A percentile compares a stretch with the other conserved stretches of the same genome.
These are phyloP conservation scores for Plantago coronopus DNA, from an alignment of 305 asterid species.

Conservation along the genomic window DNA sequence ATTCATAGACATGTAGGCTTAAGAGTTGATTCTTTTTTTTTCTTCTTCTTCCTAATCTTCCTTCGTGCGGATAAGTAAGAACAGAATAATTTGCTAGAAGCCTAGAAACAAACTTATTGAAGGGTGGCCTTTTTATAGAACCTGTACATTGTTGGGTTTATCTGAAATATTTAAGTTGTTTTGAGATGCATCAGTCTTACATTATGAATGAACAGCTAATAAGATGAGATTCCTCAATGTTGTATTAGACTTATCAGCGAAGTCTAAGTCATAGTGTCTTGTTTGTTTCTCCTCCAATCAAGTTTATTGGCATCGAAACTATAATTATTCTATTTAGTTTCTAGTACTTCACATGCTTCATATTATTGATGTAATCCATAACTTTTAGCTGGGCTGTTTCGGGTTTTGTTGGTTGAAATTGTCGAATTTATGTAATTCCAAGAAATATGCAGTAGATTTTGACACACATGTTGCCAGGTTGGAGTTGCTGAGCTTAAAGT, in stretches of 20 bases:
- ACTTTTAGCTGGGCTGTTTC: background rate
- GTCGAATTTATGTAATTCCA: background rate
- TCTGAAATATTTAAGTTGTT: no score
- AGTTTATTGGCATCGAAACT: background rate
- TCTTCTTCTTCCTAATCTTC: background rate
- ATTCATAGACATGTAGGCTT: constrained; percentile 13
- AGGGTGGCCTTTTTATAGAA: no score
- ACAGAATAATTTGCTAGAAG: no score
- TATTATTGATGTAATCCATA: background rate
- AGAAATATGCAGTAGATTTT: constrained; percentile 16
- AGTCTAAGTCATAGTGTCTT: background rate
- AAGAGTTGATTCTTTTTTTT: background rate
- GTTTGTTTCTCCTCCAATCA: background rate
- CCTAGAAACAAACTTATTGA: no score
- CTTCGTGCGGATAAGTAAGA: no score
- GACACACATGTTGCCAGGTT: constrained; percentile 49
- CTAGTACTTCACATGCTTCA: constrained; percentile 3
- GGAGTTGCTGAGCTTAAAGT: constrained; percentile 97
- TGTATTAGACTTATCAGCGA: background rate
- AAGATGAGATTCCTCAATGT: no score
- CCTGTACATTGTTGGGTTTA: no score
- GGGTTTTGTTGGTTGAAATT: background rate
- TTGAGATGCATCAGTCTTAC: no score
- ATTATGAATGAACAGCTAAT: no score
- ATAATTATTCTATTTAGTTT: background rate